Percentiles rank a stretch among this genome's conserved stretches.
Conservation (phyloP, 2,329 filamentous ascomycete genomes). For the Ampelomyces quisqualis region DNA sequence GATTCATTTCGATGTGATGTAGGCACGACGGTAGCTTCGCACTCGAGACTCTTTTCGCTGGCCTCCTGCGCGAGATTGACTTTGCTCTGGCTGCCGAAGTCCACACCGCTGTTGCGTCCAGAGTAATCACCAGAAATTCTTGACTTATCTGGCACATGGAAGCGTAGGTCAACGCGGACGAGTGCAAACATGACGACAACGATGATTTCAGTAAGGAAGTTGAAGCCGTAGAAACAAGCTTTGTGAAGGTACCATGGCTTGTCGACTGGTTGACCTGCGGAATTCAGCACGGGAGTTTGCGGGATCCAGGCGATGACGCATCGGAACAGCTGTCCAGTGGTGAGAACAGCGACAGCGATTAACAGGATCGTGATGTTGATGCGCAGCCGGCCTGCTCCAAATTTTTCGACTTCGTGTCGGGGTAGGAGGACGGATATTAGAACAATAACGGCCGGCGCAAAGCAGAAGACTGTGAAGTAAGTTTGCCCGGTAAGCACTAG, state of each 20-base stretch:
- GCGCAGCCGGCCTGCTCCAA: conserved; percentile 67
- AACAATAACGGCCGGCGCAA: conserved; percentile 64
- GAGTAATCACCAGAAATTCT: conserved; percentile 46
- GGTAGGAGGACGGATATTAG: conserved; percentile 51
- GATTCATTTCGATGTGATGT: conserved; percentile 20
- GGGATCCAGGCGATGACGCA: conserved; percentile 59
- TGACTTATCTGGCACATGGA: conserved; percentile 72
- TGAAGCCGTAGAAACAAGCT: conserved; percentile 76
- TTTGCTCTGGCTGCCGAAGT: conserved; percentile 21
- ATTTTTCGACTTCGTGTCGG: conserved; percentile 53
- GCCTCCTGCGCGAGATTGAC: conserved; percentile 20
- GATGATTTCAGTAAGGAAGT: conserved; percentile 71
- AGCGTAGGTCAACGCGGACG: conserved; percentile 71
- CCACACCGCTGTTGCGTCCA: conserved; percentile 19
- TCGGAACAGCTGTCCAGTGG: conserved; percentile 72
- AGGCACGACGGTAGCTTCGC: conserved; percentile 7
- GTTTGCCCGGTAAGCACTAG: conserved; percentile 66
- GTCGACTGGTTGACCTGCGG: conserved; percentile 44
- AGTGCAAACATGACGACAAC: conserved; percentile 68
- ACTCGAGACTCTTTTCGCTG: conserved; percentile 25
- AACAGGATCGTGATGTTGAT: conserved; percentile 68
- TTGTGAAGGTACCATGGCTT: conserved; percentile 70
- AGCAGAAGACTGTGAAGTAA: conserved; percentile 65
- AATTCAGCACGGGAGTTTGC: conserved; percentile 46
- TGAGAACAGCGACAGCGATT: conserved; percentile 57